Conservation (phyloP, 1,284 basidiomycete genomes). For the Cutaneotrichosporon mucoides region DNA sequence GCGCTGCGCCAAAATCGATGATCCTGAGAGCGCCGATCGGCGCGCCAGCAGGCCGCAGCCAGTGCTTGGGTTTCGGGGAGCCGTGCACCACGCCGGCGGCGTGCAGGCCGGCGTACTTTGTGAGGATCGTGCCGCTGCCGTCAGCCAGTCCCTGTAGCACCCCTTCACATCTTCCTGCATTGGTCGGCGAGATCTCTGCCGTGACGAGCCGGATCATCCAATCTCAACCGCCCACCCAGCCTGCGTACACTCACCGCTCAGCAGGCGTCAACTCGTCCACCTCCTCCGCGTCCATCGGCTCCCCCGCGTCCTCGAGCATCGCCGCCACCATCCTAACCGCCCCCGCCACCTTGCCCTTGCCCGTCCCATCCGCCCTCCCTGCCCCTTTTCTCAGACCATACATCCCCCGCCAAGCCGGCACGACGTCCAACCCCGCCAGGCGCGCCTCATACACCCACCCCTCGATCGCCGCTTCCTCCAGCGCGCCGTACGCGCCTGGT, state of each 20-base stretch:
- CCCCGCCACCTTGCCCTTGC: too few species aligned
- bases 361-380: too few species aligned
- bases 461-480: not conserved
- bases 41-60: not conserved
- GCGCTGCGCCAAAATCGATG: conserved; percentile 2
- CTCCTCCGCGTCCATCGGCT: not conserved
- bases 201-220: too few species aligned
- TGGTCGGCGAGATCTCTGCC: too few species aligned
- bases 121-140: not conserved
- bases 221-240: too few species aligned
- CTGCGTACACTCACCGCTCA: not conserved
- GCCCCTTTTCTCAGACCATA: not conserved
- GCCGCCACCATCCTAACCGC: not conserved
- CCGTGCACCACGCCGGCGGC: conserved; percentile 1
- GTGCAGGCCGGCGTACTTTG: conserved; percentile 9
- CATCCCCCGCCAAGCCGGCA: not conserved
- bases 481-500: not conserved
- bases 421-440: not conserved
- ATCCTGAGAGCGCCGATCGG: not conserved
- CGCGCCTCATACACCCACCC: not conserved
- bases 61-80: conserved; percentile 7
- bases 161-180: too few species aligned
- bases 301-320: not conserved
- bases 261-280: not conserved
- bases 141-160: not conserved